Percentiles rank a stretch among this genome's conserved stretches.
phyloP scores from a whole-genome alignment of 164 flowering plant species.

The Kalanchoe fedtschenkoi region DNA sequence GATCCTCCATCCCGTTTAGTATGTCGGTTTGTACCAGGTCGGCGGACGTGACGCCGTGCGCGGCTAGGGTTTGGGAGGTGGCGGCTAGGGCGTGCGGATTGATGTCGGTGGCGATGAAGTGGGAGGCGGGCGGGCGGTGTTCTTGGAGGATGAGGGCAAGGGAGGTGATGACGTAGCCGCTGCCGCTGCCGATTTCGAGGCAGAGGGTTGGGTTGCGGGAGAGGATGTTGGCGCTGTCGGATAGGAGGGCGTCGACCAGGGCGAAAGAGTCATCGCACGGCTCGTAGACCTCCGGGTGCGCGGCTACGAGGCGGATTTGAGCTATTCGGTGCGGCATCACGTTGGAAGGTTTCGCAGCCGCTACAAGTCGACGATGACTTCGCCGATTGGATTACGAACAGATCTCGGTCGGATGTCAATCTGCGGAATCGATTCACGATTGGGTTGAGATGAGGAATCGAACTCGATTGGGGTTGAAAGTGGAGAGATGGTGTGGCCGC shows the following conservation, averaged over 20 bases:
- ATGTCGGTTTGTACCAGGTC: constrained; percentile 57
- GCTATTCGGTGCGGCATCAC: constrained; percentile 40
- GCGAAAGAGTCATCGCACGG: constrained; percentile 97
- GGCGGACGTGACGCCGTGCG: constrained; percentile 74
- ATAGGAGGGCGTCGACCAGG: constrained; percentile 81
- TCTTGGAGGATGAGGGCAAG: constrained; percentile 61
- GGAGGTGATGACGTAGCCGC: constrained; percentile 89
- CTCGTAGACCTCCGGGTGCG: constrained; percentile 86
- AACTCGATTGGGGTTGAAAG: too few species aligned
- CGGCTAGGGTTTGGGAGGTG: constrained; percentile 55
- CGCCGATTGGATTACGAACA: too few species aligned
- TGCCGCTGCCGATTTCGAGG: constrained; percentile 85
- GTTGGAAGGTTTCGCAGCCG: too few species aligned
- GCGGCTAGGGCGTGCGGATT: constrained; percentile 61
- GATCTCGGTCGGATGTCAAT: too few species aligned
- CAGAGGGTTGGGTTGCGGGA: constrained; percentile 56
- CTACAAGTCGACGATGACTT: too few species aligned
- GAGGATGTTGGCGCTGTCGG: constrained; percentile 56
- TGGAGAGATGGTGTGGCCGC: too few species aligned
- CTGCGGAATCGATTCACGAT: too few species aligned
- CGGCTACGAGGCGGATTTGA: constrained; percentile 64
- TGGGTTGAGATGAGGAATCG: too few species aligned
- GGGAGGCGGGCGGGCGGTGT: constrained; percentile 17
- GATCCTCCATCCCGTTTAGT: constrained; percentile 50
- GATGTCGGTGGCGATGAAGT: constrained; percentile 74